phyloP scores from a whole-genome alignment of 306 rosid genomes.

The Casuarina equisetifolia region DNA sequence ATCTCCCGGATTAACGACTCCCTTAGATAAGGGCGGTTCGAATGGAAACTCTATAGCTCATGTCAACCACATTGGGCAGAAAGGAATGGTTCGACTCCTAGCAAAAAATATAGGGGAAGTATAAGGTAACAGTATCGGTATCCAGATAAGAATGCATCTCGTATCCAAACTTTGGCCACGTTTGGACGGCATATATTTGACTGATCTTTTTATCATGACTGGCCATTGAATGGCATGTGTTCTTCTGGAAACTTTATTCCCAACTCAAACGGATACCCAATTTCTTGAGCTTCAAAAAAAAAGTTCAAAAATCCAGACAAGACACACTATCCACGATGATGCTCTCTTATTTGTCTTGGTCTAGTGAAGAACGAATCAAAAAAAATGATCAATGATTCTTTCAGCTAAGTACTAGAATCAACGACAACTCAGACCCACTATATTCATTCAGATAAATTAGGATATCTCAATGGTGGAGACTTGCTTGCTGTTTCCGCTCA shows the following conservation, averaged over 20 bases:
- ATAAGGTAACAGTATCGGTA: background rate
- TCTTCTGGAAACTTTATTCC: conserved; percentile 16
- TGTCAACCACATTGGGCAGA: no score
- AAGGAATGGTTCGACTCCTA: no score
- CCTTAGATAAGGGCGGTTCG: no score
- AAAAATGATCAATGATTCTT: background rate
- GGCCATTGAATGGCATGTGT: background rate
- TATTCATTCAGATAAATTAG: no score
- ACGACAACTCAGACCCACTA: no score
- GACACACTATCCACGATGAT: background rate
- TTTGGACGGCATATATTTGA: conserved; percentile 15
- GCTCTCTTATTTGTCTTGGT: background rate
- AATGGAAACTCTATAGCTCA: no score
- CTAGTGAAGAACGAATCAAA: background rate
- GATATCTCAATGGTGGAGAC: no score
- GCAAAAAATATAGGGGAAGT: no score
- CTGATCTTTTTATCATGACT: background rate
- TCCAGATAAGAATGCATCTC: conserved; percentile 23
- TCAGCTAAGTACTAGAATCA: no score
- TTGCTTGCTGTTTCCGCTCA: no score
- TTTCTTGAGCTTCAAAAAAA: background rate
- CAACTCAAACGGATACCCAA: background rate
- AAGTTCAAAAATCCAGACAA: background rate
- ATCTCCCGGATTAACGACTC: no score
- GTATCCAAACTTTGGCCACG: background rate